These are phyloP conservation scores for Ganoderma meredithae DNA, from an alignment of 1,284 basidiomycete species.

Conservation along the genomic window DNA sequence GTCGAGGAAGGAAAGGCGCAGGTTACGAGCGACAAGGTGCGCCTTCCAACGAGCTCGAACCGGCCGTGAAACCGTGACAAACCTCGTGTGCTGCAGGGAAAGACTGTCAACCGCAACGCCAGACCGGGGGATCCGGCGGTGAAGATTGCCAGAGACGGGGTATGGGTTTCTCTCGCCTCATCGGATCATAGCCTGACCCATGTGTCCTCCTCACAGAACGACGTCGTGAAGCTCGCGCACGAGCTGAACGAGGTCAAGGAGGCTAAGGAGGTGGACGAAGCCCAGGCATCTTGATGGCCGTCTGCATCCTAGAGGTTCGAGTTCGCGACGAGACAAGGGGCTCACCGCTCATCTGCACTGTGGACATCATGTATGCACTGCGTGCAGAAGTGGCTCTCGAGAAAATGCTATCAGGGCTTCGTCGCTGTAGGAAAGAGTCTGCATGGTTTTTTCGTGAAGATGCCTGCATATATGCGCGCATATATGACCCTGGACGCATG, in stretches of 20 bases:
- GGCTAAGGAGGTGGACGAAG: constrained; percentile 17
- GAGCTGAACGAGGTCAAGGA: constrained; percentile 48
- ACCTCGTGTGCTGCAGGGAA: constrained; percentile 41
- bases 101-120: constrained; percentile 47
- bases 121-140: constrained; percentile 50
- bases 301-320: not conserved
- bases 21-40: constrained; percentile 50
- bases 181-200: not conserved
- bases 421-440: not conserved
- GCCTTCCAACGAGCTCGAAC: not conserved
- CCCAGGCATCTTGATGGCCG: not conserved
- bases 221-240: constrained; percentile 51
- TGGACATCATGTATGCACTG: not conserved
- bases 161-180: constrained; percentile 29
- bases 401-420: too few species aligned
- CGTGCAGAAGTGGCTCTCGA: too few species aligned
- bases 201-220: constrained; percentile 40
- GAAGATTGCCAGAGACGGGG: constrained; percentile 48
- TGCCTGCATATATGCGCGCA: not conserved
- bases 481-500: not conserved
- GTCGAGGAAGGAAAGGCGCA: constrained; percentile 46
- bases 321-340: not conserved
- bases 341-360: not conserved
- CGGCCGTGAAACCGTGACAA: not conserved
- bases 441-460: not conserved